Conservation (phyloP, 1,284 basidiomycete species). For the Tausonia pullulans region DNA sequence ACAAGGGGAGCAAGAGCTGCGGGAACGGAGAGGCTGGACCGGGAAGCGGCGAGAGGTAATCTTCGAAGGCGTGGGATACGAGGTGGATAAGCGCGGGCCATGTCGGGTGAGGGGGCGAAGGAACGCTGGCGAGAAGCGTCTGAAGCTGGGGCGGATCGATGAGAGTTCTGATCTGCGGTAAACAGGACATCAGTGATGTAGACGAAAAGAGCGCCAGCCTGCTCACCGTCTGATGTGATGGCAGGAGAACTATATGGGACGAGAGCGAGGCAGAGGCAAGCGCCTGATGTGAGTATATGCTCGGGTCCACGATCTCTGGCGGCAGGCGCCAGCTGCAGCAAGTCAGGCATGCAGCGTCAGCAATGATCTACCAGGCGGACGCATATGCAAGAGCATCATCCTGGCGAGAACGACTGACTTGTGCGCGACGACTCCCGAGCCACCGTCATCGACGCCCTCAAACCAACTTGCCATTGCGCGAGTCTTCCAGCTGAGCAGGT, state of each 20-base stretch:
- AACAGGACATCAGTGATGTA: background rate
- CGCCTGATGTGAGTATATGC: constrained; percentile 2
- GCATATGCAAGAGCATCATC: background rate
- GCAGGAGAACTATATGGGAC: background rate
- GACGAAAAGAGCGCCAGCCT: background rate
- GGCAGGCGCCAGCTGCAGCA: constrained; percentile 2
- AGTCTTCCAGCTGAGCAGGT: background rate
- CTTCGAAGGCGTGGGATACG: background rate
- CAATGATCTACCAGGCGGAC: background rate
- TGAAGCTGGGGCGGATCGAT: background rate
- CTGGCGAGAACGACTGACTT: background rate
- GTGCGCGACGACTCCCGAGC: background rate
- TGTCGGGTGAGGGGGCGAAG: background rate
- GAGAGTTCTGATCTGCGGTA: background rate
- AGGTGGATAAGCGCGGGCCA: constrained; percentile 4
- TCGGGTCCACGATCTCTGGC: background rate
- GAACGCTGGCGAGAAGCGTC: no score
- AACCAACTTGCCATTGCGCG: constrained; percentile 7
- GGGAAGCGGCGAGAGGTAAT: background rate
- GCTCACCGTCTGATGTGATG: constrained; percentile 1
- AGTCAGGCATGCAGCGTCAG: background rate
- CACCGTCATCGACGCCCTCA: background rate
- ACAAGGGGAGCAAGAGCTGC: no score
- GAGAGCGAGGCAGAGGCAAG: background rate
- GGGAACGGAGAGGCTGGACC: no score